Base-by-base conservation (phyloP, 129 eudicot species). In the Scalesia atractyloides region DNA sequence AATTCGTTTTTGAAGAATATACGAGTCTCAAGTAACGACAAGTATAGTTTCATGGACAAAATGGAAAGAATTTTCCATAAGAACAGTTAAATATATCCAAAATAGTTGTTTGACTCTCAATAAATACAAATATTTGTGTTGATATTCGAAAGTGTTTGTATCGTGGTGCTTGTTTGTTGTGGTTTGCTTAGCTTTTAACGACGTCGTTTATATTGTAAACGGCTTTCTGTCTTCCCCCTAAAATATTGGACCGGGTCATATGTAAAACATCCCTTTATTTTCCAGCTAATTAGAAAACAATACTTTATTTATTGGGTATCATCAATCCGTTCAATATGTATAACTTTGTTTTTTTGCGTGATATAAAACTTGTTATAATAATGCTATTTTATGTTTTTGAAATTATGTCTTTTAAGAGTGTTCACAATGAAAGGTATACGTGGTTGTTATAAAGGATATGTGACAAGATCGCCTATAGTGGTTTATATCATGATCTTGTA, bases 171-270 rank as follows among this genome's bases (percentile, higher is more conserved):
- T 77, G 81, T 77, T 77, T 77, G 46, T 19, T 77, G 46, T 77
- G 64, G 76, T 69, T 77, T 62, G 63, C 76, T 77, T 70, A 41
- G 24, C 39, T 49, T 17, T 11, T 77, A 50, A 69, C 81, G 81
- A 74, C 41, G 48, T 68, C 70, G 71, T 77, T 77, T 69, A 69
- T 30, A 70, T 69, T 66, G n/a, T 69, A 36, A 57, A 61, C 81
- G 75, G 75, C 71, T 53, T 39, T 50, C 37, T 58, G 72, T 76
- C 67, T 36, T 30, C 73, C 47, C 43, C 43, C 34, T 59, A n/a
- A 56, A 24, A 60, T 49, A 49, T 19, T 57, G 69, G 75, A 68
- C 52, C 50, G 5, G 12, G 69, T 69, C 81, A 36, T 8, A 41
- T 41, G 8, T 74, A 50, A 54, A 63, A 39, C 43, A 51, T 69